phyloP scores from a whole-genome alignment of 495 filamentous ascomycete species.

The Penicillium fimorum region DNA sequence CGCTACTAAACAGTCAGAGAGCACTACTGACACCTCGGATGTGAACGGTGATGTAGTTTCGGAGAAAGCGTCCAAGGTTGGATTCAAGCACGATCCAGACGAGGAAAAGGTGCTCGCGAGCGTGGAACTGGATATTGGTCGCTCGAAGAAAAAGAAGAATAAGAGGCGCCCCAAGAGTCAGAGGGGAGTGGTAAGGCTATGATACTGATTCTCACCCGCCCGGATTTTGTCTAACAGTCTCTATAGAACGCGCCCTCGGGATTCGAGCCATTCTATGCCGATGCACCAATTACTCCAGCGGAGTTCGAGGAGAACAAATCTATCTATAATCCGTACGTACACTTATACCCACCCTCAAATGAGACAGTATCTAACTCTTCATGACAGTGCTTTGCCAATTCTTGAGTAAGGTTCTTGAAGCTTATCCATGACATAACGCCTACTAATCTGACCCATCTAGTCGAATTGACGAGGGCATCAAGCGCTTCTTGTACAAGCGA shows the following conservation, averaged over 20 bases:
- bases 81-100: slow-evolving; percentile 4
- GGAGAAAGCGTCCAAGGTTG: neutral
- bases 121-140: slow-evolving; percentile 11
- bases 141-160: slow-evolving; percentile 29
- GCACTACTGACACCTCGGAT: neutral
- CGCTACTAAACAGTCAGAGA: neutral
- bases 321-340: slow-evolving; percentile 48
- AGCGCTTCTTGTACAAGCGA: slow-evolving; percentile 72
- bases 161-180: slow-evolving; percentile 46
- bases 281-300: slow-evolving; percentile 70
- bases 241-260: slow-evolving; percentile 52
- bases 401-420: slow-evolving; percentile 33
- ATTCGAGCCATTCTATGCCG: slow-evolving; percentile 71
- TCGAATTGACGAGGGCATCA: slow-evolving; percentile 83
- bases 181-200: slow-evolving; percentile 38
- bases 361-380: slow-evolving; percentile 13
- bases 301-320: slow-evolving; percentile 59
- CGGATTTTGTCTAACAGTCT: slow-evolving; percentile 4
- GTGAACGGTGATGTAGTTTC: neutral
- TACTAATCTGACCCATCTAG: slow-evolving; percentile 30
- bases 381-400: slow-evolving; percentile 36
- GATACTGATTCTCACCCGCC: neutral
- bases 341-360: neutral
- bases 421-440: neutral
- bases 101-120: slow-evolving; percentile 13